Base-by-base conservation (phyloP, 2,329 filamentous ascomycete species). In the Fusarium tanahbumbuense region DNA sequence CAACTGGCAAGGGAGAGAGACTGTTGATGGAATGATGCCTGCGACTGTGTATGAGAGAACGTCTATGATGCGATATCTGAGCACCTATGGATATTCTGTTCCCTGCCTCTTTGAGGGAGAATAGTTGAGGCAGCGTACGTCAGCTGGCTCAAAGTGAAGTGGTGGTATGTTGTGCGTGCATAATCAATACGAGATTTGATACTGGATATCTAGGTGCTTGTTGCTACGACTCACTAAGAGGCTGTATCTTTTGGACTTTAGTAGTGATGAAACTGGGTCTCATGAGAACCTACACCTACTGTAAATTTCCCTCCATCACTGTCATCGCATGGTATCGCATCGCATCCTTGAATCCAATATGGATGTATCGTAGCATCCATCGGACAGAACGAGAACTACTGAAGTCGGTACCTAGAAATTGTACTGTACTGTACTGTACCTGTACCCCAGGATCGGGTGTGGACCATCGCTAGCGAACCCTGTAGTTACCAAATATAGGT, bases 401-500 rank as follows among this genome's bases (percentile, higher is more conserved):
- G 6, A 30, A 12, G 28, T 30, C 16, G 30, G 22, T 18, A 32
- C n/a, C 15, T 9, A 12, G 12, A 30, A 30, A 15, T 30, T 30
- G 28, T 30, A 18, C 15, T 34, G 32, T 32, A 32, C 30, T 30
- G 16, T 34, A 34, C 32, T 37, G 32, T 37, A 18, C 32, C 34
- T 37, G 49, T 56, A 52, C 62, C 56, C 64, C 56, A 47, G 56
- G 50, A 53, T 57, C 63, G 34, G 46, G 46, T 50, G 47, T 49
- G 64, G 58, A 41, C 34, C 30, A 32, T 13, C 37, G 28, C 20
- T 65, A 47, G 44, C 62, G 30, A 37, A 46, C 47, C 61, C 61
- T 67, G 42, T 30, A 48, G 63, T 56, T 66, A 62, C 64, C 64
- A 67, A 67, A 67, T 40, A 67, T 67, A 67, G 63, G 47, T 56